These are phyloP conservation scores for Fusarium miscanthi DNA, from an alignment of 2,329 filamentous ascomycete species.

Conservation along the genomic window DNA sequence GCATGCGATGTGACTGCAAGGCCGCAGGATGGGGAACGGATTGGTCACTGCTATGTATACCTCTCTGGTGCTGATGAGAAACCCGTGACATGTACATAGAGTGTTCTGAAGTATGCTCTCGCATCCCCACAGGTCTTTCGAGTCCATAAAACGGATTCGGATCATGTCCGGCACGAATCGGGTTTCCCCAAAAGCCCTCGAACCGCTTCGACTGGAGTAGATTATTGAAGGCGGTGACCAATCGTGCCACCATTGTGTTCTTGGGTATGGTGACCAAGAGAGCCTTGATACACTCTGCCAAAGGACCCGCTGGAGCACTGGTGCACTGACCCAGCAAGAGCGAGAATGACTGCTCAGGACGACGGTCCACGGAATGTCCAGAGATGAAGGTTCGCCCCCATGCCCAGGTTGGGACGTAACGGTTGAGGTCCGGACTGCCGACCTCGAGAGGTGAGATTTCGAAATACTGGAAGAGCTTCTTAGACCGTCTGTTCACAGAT, in stretches of 20 bases:
- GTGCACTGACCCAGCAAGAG: conserved; percentile 37
- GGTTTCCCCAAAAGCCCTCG: conserved; percentile 40
- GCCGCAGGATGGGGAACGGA: fast-evolving
- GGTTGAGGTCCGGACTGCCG: conserved; percentile 31
- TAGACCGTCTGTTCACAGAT: fast-evolving
- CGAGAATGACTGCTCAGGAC: conserved; percentile 36
- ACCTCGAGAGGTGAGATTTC: conserved; percentile 39
- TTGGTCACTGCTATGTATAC: fast-evolving
- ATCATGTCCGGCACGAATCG: conserved; percentile 39
- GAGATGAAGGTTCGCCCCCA: conserved; percentile 42
- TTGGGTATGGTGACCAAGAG: conserved; percentile 29
- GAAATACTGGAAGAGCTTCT: conserved; percentile 39
- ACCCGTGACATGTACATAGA: fast-evolving
- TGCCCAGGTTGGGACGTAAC: conserved; percentile 39
- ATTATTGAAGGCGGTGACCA: conserved; percentile 6
- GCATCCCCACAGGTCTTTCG: background rate
- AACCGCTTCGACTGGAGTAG: conserved; percentile 27
- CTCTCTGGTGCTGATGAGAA: fast-evolving
- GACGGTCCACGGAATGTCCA: conserved; percentile 29
- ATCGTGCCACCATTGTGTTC: conserved; percentile 28
- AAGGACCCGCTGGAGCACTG: conserved; percentile 32
- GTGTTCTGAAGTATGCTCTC: background rate
- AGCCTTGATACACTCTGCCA: conserved; percentile 36
- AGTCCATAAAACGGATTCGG: conserved; percentile 42
- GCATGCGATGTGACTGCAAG: fast-evolving